Evolutionary conservation across 768 basidiomycete genomes (phyloP), one percentile per base, ranked within the genome.

Genomic region (Phanerodontia chrysosporium): DNA sequence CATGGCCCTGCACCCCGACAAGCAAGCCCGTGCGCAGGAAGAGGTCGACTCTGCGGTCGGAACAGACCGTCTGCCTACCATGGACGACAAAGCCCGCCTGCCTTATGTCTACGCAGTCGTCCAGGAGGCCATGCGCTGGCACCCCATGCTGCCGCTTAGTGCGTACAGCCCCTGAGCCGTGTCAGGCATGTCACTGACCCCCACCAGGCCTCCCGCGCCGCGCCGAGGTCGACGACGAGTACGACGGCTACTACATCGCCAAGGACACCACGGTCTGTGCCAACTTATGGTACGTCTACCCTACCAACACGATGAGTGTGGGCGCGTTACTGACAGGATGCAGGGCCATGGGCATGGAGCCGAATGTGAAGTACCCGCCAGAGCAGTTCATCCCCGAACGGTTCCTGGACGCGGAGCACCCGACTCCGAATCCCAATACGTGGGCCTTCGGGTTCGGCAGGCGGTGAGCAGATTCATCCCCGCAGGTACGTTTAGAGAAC

Each of bases 141-240:
- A 65, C 1, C 64, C 64, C 3, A 45, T 53, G 2, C 36, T 56
- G 1, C 59, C 59, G 22, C 53, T 60, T 24, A 35, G 59, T 60
- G 24, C 24, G 54, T 55, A 3, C 25, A 18, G n/a, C 30, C 48
- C 21, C 22, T 4, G 4, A 13, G 2, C 35, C 27, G n/a, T 46
- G 16, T 27, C 51, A 25, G 49, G 13, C 2, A 4, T 13, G 6
- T 16, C n/a, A 32, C 49, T 51, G 39, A 51, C 21, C 27, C 3
- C 8, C 4, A n/a, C 6, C 35, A 85, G 84, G 74, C 51, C 74
- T 86, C 48, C 83, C 85, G 0, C 85, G 86, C 55, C 72, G 81
- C 36, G 59, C 82, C 64, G 80, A 75, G 72, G 76, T 82, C 65
- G 81, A 86, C 59, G 83, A 87, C 61, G 66, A 81, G 29, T 86